These are phyloP conservation scores for Beauveria scarabaeidicola DNA, from an alignment of 2,329 filamentous ascomycete genomes.

Conservation along the genomic window DNA sequence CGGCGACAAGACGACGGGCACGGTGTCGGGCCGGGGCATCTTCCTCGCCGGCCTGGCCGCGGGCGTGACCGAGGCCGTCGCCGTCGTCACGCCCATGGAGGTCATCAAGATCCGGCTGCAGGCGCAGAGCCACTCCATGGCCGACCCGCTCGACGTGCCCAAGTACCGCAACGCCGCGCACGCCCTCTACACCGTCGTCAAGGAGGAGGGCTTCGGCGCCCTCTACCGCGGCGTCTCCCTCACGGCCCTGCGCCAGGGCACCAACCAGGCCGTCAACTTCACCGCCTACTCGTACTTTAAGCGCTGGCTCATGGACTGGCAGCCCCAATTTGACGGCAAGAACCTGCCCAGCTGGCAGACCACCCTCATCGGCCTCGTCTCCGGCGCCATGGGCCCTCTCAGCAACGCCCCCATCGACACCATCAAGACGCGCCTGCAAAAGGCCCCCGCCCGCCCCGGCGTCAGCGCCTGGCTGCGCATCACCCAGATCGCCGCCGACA, in stretches of 20 bases:
- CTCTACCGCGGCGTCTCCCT: slow-evolving; percentile 90
- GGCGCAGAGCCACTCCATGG: slow-evolving; percentile 96
- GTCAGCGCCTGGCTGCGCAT: slow-evolving; percentile 77
- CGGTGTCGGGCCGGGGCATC: slow-evolving; percentile 62
- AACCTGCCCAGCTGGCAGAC: slow-evolving; percentile 84
- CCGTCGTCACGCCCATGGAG: slow-evolving; percentile 97
- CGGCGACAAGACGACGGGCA: slow-evolving; percentile 57
- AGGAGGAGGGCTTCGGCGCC: slow-evolving; percentile 80
- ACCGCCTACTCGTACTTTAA: slow-evolving; percentile 96
- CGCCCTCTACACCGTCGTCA: slow-evolving; percentile 76
- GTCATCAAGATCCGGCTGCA: slow-evolving; percentile 98
- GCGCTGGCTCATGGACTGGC: slow-evolving; percentile 60
- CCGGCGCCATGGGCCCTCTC: slow-evolving; percentile 89
- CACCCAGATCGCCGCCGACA: slow-evolving; percentile 65
- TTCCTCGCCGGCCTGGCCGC: slow-evolving; percentile 74
- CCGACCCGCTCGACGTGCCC: slow-evolving; percentile 88
- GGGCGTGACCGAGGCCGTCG: slow-evolving; percentile 92
- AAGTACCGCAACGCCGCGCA: slow-evolving; percentile 94
- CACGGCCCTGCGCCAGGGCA: slow-evolving; percentile 88
- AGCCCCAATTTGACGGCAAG: slow-evolving; percentile 56
- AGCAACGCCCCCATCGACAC: slow-evolving; percentile 98
- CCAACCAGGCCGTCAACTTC: slow-evolving; percentile 98
- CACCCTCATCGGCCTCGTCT: slow-evolving; percentile 80
- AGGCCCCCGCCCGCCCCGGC: slow-evolving; percentile 72
- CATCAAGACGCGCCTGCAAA: slow-evolving; percentile 95